Evolutionary conservation across 192 early-diverging fungal species (phyloP).

Genomic region (Gryganskiella cystojenkinii): DNA sequence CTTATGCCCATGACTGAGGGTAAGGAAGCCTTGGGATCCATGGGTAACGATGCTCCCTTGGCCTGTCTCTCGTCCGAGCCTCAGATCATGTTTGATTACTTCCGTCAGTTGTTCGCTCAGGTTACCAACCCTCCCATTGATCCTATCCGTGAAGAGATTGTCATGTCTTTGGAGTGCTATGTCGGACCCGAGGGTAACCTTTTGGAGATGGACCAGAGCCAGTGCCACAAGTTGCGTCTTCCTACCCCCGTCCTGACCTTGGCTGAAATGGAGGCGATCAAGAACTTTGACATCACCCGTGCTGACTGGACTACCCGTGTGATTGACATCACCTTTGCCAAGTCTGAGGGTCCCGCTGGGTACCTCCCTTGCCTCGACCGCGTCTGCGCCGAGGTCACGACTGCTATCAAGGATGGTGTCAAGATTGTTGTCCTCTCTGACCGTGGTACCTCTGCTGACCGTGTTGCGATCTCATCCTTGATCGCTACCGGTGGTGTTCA

Average conservation of each 20-base stretch:
- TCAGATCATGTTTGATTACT: slow-evolving; percentile 95
- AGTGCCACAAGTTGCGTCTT: slow-evolving; percentile 83
- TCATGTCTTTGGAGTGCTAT: slow-evolving; percentile 97
- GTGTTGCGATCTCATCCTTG: slow-evolving; percentile 86
- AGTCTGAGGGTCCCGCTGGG: slow-evolving; percentile 78
- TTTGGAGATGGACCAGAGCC: slow-evolving; percentile 82
- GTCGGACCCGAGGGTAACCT: slow-evolving; percentile 96
- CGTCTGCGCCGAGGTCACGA: slow-evolving; percentile 84
- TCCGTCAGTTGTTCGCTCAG: slow-evolving; percentile 97
- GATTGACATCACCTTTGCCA: slow-evolving; percentile 90
- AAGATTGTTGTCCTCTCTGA: slow-evolving; percentile 92
- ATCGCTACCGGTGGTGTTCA: slow-evolving; percentile 94
- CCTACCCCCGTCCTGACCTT: slow-evolving; percentile 90
- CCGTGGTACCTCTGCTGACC: slow-evolving; percentile 64
- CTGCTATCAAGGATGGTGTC: slow-evolving; percentile 82
- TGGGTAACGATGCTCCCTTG: slow-evolving; percentile 97
- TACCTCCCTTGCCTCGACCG: slow-evolving; percentile 87
- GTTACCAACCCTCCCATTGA: slow-evolving; percentile 99
- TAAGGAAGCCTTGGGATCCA: slow-evolving; percentile 98
- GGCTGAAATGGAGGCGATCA: slow-evolving; percentile 84
- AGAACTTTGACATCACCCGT: slow-evolving; percentile 70
- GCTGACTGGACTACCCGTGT: slow-evolving; percentile 81
- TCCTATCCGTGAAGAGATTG: slow-evolving; percentile 97
- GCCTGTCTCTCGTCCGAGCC: slow-evolving; percentile 92
- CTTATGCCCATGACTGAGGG: slow-evolving; percentile 91